These are phyloP conservation scores for Orobanche coerulescens DNA, from an alignment of 257 asterid species.

Conservation along the genomic window DNA sequence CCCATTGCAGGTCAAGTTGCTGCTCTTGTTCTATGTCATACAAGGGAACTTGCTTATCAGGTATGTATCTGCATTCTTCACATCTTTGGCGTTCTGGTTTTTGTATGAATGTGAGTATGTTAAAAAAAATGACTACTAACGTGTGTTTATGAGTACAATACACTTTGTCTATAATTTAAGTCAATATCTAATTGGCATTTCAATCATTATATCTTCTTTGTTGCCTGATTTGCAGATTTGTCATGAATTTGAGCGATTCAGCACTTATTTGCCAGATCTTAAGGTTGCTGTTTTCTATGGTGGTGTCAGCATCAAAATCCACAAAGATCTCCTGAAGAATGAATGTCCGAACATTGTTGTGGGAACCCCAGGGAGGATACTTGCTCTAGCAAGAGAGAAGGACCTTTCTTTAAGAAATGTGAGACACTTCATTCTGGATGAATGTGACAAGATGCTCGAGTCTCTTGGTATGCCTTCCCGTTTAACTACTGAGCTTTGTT, in stretches of 20 bases:
- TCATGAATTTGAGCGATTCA: slow-evolving; percentile 84
- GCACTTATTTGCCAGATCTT: slow-evolving; percentile 66
- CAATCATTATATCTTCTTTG: slow-evolving; percentile 14
- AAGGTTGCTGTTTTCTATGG: slow-evolving; percentile 89
- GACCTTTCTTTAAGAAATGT: slow-evolving; percentile 72
- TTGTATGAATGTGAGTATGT: not conserved
- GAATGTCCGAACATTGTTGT: slow-evolving; percentile 91
- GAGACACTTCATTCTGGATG: slow-evolving; percentile 86
- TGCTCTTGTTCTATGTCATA: slow-evolving; percentile 80
- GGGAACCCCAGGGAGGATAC: slow-evolving; percentile 86
- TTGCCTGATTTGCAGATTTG: slow-evolving; percentile 53
- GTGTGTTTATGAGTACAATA: not conserved
- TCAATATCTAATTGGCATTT: not conserved
- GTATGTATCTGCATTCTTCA: slow-evolving; percentile 22
- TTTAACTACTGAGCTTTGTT: not conserved
- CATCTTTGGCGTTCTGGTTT: not conserved
- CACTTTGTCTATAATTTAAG: not conserved
- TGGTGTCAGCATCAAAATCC: slow-evolving; percentile 69
- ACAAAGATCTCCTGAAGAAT: slow-evolving; percentile 81
- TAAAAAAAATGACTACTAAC: not conserved
- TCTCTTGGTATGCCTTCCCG: slow-evolving; percentile 57
- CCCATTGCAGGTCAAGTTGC: slow-evolving; percentile 85
- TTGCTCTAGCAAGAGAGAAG: slow-evolving; percentile 72
- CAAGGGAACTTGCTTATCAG: slow-evolving; percentile 95
- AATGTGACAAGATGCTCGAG: slow-evolving; percentile 93